Base-by-base conservation (phyloP, 176 grass and related monocot species). In the Bolboschoenus planiculmis region DNA sequence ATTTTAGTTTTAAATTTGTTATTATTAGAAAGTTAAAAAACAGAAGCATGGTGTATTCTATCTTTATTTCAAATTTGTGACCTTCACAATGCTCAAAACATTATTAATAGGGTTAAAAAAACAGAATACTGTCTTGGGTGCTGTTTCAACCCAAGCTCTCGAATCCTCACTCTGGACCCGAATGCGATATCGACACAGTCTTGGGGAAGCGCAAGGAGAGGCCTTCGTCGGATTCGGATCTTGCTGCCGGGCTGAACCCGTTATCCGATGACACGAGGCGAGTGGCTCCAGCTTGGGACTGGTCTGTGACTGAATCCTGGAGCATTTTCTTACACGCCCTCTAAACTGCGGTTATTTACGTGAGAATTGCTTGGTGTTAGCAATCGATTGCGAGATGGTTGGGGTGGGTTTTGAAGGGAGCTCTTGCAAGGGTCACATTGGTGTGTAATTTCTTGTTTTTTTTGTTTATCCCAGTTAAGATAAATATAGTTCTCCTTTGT, bases 361-460 rank as follows among this genome's bases (percentile, higher is more conserved):
- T 76, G 43, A 15, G 31, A 53, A 20, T 47, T 66, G 72, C 13
- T 26, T 71, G 68, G 2, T 78, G 40, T 53, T 98, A 84, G 96
- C 89, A 7, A 81, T 98, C 66, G 96, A 98, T 36, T 98, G 92
- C 56, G 92, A 98, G 89, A 98, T 98, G 96, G 92, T 98, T 54
- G 92, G 90, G 11, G 89, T 98, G 20, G 86, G 92, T n/a, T 46
- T 83, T 7, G 72, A 85, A 40, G 92, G 89, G 44, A 81, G 56
- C 96, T 24, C 87, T 99, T 58, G 92, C 89, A 46, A 90, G 92
- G 82, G 82, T 93, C 64, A 95, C 92, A 50, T 86, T 98, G 87
- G 96, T 98, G 75, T 77, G 59, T 46, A 39, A 4, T 56, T 66
- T 63, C 40, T 40, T 61, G 3, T 15, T 50, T 76, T 31, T 58